Conservation (phyloP, 495 filamentous ascomycete genomes). For the Oidiodendron maius region DNA sequence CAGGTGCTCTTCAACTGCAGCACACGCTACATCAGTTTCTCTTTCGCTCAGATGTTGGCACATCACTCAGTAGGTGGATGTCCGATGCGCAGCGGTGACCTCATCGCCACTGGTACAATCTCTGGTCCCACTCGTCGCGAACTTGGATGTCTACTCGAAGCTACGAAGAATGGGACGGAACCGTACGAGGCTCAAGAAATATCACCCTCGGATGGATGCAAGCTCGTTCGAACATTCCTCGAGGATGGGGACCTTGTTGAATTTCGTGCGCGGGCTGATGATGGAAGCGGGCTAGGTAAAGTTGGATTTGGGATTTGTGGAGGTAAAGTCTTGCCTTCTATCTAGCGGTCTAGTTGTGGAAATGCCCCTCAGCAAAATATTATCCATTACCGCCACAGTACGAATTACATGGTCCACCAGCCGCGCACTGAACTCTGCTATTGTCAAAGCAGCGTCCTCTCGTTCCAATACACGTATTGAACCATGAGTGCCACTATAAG, state of each 20-base stretch:
- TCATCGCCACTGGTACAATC: slow-evolving; percentile 88
- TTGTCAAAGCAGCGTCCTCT: no score
- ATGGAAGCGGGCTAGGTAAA: slow-evolving; percentile 47
- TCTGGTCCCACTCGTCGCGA: slow-evolving; percentile 57
- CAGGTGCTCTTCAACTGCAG: slow-evolving; percentile 53
- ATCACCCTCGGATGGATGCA: slow-evolving; percentile 55
- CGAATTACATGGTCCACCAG: no score
- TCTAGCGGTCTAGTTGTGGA: no score
- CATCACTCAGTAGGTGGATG: slow-evolving; percentile 88
- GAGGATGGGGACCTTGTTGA: slow-evolving; percentile 77
- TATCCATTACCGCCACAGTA: no score
- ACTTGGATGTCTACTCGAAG: slow-evolving; percentile 76
- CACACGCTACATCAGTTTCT: slow-evolving; percentile 39
- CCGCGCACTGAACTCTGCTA: no score
- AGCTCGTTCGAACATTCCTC: slow-evolving; percentile 57
- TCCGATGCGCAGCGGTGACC: slow-evolving; percentile 70
- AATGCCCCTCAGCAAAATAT: no score
- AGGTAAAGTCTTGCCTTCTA: slow-evolving; percentile 29
- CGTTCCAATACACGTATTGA: no score
- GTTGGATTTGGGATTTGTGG: slow-evolving; percentile 69
- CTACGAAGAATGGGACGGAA: no score
- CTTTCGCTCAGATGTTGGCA: slow-evolving; percentile 86
- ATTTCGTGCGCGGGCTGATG: slow-evolving; percentile 52
- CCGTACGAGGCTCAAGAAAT: slow-evolving; percentile 55
- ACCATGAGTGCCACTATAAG: no score